phyloP scores from a whole-genome alignment of 2,329 filamentous ascomycete species.

The Claviceps citrina region DNA sequence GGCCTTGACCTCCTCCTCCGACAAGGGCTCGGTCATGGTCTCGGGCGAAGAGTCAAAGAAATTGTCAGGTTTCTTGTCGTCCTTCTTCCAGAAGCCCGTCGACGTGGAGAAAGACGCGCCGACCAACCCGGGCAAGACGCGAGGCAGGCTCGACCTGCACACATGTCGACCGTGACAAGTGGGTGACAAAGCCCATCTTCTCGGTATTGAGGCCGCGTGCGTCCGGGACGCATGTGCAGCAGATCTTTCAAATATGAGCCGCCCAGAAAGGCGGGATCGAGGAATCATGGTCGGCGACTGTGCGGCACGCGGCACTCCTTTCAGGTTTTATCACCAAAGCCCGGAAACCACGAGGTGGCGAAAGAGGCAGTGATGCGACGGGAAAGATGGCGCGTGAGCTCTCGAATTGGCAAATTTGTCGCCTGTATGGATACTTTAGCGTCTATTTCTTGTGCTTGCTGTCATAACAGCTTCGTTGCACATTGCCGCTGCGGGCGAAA shows the following conservation, averaged over 20 bases:
- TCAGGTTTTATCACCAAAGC: constrained; percentile 1
- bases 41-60: constrained; percentile 36
- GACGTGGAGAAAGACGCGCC: constrained; percentile 23
- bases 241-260: constrained; percentile 23
- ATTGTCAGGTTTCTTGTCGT: constrained; percentile 25
- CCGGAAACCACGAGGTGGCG: constrained; percentile 5
- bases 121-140: constrained; percentile 14
- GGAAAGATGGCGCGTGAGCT: not conserved
- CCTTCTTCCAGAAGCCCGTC: constrained; percentile 20
- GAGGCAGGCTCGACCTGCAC: constrained; percentile 18
- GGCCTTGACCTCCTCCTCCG: constrained; percentile 37
- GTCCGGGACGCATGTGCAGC: constrained; percentile 14
- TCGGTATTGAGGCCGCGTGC: constrained; percentile 12
- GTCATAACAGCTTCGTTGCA: constrained; percentile 14
- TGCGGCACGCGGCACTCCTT: constrained; percentile 1
- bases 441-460: constrained; percentile 5
- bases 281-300: constrained; percentile 22
- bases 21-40: constrained; percentile 28
- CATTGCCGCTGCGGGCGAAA: constrained; percentile 19
- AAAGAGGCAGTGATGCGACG: not conserved
- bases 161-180: constrained; percentile 16
- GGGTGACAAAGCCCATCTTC: constrained; percentile 15
- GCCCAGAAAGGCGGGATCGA: constrained; percentile 24
- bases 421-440: not conserved
- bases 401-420: not conserved